Evolutionary conservation across 108 stramenopile species (phyloP).

Genomic region (Skeletonema tropicum): DNA sequence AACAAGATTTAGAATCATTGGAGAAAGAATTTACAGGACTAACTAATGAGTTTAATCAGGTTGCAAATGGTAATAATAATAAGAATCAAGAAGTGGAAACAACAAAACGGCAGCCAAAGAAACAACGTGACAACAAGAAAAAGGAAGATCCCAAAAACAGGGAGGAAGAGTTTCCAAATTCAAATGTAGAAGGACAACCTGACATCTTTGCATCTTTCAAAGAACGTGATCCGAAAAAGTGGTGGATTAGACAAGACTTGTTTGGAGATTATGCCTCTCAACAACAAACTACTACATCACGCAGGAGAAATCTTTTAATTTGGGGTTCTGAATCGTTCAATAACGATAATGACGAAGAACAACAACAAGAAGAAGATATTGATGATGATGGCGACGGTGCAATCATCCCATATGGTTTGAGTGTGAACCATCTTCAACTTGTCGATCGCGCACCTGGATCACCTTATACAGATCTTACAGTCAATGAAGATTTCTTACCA

Average conservation of each 20-base stretch:
- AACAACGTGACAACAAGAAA: constrained; percentile 29
- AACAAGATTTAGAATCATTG: constrained; percentile 5
- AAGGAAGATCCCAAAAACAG: background rate
- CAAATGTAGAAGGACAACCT: background rate
- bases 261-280: constrained; percentile 1
- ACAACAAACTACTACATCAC: background rate
- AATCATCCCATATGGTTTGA: constrained; percentile 39
- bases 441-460: constrained; percentile 29
- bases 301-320: background rate
- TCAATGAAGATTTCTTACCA: constrained; percentile 41
- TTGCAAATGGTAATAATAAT: background rate
- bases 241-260: constrained; percentile 29
- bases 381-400: constrained; percentile 22
- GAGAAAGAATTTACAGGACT: background rate
- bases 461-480: constrained; percentile 10
- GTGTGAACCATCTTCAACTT: constrained; percentile 46
- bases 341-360: background rate
- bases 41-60: background rate
- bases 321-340: background rate
- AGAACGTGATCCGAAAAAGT: constrained; percentile 28
- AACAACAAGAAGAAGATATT: background rate
- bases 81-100: background rate
- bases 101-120: background rate
- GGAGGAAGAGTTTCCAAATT: background rate
- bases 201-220: background rate